phyloP scores from a whole-genome alignment of 1,284 basidiomycete genomes.

The Pulveroboletus sp. region DNA sequence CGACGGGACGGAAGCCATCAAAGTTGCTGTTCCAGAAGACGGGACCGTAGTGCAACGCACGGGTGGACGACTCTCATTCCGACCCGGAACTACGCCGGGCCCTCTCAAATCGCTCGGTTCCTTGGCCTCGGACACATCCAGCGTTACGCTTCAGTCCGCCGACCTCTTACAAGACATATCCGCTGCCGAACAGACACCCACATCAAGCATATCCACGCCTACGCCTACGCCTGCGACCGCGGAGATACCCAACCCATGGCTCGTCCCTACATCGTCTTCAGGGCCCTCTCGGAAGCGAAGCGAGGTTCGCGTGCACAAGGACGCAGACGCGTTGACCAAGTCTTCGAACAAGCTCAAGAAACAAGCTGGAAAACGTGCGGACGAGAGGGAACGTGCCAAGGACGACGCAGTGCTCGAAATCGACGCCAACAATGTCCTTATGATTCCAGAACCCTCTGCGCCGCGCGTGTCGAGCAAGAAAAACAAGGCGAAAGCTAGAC shows the following conservation, averaged over 20 bases:
- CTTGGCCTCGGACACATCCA: slow-evolving; percentile 64
- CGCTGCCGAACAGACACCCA: slow-evolving; percentile 11
- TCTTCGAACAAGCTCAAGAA: slow-evolving; percentile 75
- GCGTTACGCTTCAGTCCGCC: slow-evolving; percentile 64
- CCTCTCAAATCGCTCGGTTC: slow-evolving; percentile 43
- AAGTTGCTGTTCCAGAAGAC: slow-evolving; percentile 28
- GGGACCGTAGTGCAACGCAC: slow-evolving; percentile 48
- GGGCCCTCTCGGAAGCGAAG: slow-evolving; percentile 51
- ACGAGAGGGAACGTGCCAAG: slow-evolving; percentile 54
- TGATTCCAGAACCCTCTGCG: slow-evolving; percentile 28
- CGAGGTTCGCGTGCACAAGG: slow-evolving; percentile 67
- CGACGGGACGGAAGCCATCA: slow-evolving; percentile 38
- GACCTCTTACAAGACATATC: slow-evolving; percentile 46
- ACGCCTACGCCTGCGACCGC: slow-evolving; percentile 1
- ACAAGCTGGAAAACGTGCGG: slow-evolving; percentile 51
- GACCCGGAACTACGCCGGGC: slow-evolving; percentile 43
- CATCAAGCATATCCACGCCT: slow-evolving; percentile 30
- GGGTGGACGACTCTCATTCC: slow-evolving; percentile 61
- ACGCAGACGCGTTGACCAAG: slow-evolving; percentile 59
- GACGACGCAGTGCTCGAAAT: slow-evolving; percentile 84
- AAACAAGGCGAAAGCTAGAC: slow-evolving; percentile 22
- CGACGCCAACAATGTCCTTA: slow-evolving; percentile 55
- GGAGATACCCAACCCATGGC: slow-evolving; percentile 32
- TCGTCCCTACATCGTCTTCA: slow-evolving; percentile 19
- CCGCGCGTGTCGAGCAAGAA: slow-evolving; percentile 15